phyloP scores from a whole-genome alignment of 163 green algal genomes.

The Trebouxia gelatinosa region DNA sequence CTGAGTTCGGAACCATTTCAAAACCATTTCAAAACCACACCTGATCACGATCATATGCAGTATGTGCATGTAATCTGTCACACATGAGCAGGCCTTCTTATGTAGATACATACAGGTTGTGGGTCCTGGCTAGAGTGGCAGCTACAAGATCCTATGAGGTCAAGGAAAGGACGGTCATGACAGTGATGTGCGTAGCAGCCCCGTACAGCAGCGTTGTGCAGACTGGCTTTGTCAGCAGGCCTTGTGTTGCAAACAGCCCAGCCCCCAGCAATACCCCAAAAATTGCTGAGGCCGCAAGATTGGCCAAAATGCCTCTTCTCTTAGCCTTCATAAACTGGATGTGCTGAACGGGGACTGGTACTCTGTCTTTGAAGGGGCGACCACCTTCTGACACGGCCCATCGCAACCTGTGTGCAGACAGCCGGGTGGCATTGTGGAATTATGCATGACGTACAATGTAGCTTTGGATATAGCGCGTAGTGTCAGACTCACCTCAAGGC shows the following conservation, averaged over 20 bases:
- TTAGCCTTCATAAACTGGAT: conserved; percentile 6
- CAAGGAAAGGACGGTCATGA: neutral
- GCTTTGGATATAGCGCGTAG: neutral
- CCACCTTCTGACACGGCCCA: neutral
- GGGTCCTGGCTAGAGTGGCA: too few relatives aligned
- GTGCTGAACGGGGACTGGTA: neutral
- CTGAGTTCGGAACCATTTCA: too few relatives aligned
- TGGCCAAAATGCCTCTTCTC: neutral
- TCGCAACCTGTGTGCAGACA: neutral
- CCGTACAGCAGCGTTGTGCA: neutral
- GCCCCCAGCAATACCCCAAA: neutral
- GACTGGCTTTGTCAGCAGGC: neutral
- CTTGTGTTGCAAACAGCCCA: neutral
- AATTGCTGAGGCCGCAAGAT: neutral
- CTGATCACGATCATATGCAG: too few relatives aligned
- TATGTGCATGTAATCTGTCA: too few relatives aligned
- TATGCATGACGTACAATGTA: neutral
- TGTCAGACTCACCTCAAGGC: neutral
- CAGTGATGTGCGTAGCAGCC: neutral
- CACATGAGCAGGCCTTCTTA: too few relatives aligned
- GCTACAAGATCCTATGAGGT: neutral
- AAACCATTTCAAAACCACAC: too few relatives aligned
- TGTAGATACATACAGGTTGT: too few relatives aligned
- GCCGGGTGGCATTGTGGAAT: too few relatives aligned
- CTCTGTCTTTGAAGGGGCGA: conserved; percentile 6